Evolutionary conservation across 768 basidiomycete species (phyloP).

Genomic region (Russula compacta): DNA sequence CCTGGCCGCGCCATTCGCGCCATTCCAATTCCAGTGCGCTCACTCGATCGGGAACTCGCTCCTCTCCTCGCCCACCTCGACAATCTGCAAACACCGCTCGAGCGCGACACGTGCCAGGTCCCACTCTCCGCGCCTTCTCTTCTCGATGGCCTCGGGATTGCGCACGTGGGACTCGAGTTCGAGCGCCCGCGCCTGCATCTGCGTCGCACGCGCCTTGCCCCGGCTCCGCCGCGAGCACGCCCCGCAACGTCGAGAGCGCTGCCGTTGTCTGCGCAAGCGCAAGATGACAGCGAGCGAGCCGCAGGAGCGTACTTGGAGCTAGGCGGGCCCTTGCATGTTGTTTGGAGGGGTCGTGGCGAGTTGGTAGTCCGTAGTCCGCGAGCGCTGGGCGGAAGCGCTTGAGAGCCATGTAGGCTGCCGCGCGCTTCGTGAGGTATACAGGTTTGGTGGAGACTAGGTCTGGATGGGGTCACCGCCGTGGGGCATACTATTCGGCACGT

Average conservation of each 20-base stretch:
- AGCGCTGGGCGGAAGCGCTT: conserved; percentile 71
- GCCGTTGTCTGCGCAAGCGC: conserved; percentile 63
- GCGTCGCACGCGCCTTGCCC: conserved; percentile 17
- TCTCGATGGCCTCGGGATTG: conserved; percentile 48
- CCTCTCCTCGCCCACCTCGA: conserved; percentile 71
- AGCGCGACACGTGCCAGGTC: conserved; percentile 68
- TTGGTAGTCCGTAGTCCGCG: conserved; percentile 75
- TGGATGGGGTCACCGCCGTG: conserved; percentile 2
- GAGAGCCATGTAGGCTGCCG: conserved; percentile 66
- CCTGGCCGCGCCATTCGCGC: conserved; percentile 69
- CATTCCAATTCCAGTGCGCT: conserved; percentile 65
- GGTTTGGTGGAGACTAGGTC: conserved; percentile 41
- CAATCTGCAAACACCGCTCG: conserved; percentile 64
- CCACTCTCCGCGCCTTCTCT: conserved; percentile 57
- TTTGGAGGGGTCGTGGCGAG: conserved; percentile 58
- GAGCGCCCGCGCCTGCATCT: conserved; percentile 52
- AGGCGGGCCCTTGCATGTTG: conserved; percentile 18
- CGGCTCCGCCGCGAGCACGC: conserved; percentile 32
- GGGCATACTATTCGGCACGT: background rate
- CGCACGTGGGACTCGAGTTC: conserved; percentile 57
- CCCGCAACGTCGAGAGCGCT: conserved; percentile 58
- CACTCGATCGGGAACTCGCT: conserved; percentile 70
- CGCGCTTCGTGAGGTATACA: conserved; percentile 76
- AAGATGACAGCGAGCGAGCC: conserved; percentile 77
- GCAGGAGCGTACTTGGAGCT: conserved; percentile 74